Percentiles rank a stretch among this genome's conserved stretches.
Evolutionary conservation across 176 grass and related monocot species (phyloP).

Genomic region (Bromus sterilis): DNA sequence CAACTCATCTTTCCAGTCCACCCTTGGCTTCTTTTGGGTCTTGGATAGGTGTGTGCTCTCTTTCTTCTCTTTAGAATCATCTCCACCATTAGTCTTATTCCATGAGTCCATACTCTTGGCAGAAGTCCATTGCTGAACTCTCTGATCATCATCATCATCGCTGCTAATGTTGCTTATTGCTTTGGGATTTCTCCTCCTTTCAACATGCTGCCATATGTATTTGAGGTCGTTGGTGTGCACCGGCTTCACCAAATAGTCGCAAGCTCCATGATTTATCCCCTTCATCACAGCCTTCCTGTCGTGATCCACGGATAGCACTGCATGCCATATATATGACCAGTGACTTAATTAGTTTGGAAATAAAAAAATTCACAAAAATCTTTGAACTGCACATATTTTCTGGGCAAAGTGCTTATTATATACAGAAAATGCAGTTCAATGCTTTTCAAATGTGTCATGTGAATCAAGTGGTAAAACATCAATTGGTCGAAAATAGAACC

Average conservation of each 20-base stretch:
- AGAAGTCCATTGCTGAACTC: not conserved
- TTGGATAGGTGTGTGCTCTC: not conserved
- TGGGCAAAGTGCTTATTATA: too few species aligned
- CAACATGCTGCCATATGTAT: conserved; percentile 58
- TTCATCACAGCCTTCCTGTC: conserved; percentile 36
- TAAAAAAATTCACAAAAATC: not conserved
- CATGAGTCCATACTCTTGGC: too few species aligned
- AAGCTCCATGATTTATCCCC: conserved; percentile 43
- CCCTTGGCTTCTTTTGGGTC: conserved; percentile 31
- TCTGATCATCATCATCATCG: not conserved
- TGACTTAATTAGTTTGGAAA: not conserved
- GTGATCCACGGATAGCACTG: conserved; percentile 53
- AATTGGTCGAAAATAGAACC: not conserved
- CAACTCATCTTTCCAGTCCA: conserved; percentile 32
- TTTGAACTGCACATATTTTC: not conserved
- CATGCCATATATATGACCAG: not conserved
- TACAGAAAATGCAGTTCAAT: not conserved
- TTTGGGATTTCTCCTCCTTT: conserved; percentile 2
- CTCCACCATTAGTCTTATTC: not conserved
- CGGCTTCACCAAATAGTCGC: conserved; percentile 61
- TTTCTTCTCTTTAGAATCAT: not conserved
- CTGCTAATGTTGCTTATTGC: not conserved
- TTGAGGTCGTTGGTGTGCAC: conserved; percentile 28
- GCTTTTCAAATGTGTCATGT: not conserved
- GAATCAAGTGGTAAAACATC: too few species aligned